Percentiles rank a stretch among this genome's conserved stretches.
These are phyloP conservation scores for Mortierella sp. DNA, from an alignment of 371 early-diverging fungal genomes.

Conservation along the genomic window DNA sequence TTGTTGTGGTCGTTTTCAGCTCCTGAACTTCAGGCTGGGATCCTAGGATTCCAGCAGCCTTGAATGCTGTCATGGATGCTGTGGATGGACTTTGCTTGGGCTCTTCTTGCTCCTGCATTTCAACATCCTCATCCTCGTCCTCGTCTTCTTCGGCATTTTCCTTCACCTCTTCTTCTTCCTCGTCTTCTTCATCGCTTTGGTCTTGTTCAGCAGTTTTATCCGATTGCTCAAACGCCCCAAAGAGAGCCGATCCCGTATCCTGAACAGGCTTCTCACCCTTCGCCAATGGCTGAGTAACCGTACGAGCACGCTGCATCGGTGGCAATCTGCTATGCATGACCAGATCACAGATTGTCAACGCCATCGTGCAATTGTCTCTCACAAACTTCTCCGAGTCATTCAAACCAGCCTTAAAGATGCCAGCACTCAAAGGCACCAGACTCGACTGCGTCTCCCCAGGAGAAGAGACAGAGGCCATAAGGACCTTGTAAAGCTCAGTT, in stretches of 20 bases:
- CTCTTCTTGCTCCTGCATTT: conserved; percentile 17
- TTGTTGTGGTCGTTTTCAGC: background rate
- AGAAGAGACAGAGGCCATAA: conserved; percentile 40
- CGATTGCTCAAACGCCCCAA: conserved; percentile 45
- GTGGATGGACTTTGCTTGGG: too few relatives aligned
- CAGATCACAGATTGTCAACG: conserved; percentile 66
- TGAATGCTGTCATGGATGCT: conserved; percentile 20
- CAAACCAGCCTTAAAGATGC: conserved; percentile 50
- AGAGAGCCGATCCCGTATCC: conserved; percentile 32
- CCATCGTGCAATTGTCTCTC: conserved; percentile 58
- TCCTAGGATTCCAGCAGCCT: conserved; percentile 15
- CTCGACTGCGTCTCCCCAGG: conserved; percentile 51
- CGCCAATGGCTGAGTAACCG: conserved; percentile 23
- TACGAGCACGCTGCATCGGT: conserved; percentile 64
- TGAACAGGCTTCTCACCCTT: conserved; percentile 44
- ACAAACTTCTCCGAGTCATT: conserved; percentile 51
- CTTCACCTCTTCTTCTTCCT: conserved; percentile 11
- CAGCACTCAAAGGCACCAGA: conserved; percentile 44
- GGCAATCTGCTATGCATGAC: conserved; percentile 70
- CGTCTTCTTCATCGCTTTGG: conserved; percentile 17
- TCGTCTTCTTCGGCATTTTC: conserved; percentile 10
- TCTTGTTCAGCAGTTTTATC: conserved; percentile 8
- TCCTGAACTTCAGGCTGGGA: background rate
- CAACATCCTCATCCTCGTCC: conserved; percentile 19
- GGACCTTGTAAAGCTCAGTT: conserved; percentile 35